Evolutionary conservation across 164 flowering plant genomes (phyloP).

Genomic region (Nelumbo lutea): DNA sequence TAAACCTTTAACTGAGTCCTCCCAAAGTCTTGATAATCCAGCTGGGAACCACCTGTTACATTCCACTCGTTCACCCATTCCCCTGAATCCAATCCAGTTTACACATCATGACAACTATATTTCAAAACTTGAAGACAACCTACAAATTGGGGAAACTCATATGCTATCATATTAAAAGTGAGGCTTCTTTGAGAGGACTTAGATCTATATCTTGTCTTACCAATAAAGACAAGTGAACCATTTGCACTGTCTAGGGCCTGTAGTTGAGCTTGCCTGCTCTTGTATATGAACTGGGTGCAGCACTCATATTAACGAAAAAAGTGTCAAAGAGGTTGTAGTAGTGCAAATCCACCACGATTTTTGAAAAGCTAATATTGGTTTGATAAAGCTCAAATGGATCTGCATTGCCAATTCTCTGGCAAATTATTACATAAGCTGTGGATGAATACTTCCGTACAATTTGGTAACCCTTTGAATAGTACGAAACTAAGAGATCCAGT

Average conservation of each 20-base stretch:
- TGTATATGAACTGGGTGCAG: slow-evolving; percentile 50
- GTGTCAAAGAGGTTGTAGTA: slow-evolving; percentile 77
- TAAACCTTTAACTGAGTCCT: slow-evolving; percentile 71
- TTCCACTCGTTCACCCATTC: slow-evolving; percentile 96
- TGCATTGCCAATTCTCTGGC: slow-evolving; percentile 87
- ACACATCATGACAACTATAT: not conserved
- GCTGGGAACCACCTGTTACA: slow-evolving; percentile 38
- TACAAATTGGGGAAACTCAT: not conserved
- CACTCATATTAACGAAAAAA: slow-evolving; percentile 54
- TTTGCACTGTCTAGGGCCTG: slow-evolving; percentile 53
- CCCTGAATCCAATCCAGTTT: slow-evolving; percentile 39
- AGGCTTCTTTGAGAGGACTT: not conserved
- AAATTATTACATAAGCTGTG: slow-evolving; percentile 65
- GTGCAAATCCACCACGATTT: slow-evolving; percentile 79
- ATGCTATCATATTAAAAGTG: not conserved
- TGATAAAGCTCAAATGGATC: slow-evolving; percentile 77
- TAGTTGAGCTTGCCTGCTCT: slow-evolving; percentile 56
- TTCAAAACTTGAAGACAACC: not conserved
- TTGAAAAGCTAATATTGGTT: slow-evolving; percentile 53
- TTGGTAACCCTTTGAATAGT: slow-evolving; percentile 68
- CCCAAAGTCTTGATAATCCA: slow-evolving; percentile 66
- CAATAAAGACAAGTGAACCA: slow-evolving; percentile 78
- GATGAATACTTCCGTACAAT: slow-evolving; percentile 66
- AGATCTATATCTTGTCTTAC: slow-evolving; percentile 29
- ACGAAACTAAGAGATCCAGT: slow-evolving; percentile 53